Evolutionary conservation across 2,329 filamentous ascomycete species (phyloP).

Genomic region (Aureobasidium pullulans): DNA sequence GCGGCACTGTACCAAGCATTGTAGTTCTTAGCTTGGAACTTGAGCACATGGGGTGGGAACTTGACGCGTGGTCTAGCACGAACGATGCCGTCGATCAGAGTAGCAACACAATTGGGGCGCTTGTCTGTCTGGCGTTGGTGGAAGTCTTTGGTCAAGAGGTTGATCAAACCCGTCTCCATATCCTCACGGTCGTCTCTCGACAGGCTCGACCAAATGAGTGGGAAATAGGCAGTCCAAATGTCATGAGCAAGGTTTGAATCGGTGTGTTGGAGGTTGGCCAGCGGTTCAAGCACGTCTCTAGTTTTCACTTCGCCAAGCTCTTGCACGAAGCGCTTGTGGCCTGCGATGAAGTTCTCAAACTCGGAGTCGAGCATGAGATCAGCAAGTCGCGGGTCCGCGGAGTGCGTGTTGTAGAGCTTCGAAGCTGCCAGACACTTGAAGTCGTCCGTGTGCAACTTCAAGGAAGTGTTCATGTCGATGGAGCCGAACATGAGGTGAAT

Average conservation of each 20-base stretch:
- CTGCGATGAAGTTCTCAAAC: conserved; percentile 69
- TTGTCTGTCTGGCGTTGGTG: conserved; percentile 91
- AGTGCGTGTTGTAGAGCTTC: conserved; percentile 64
- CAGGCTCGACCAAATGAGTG: conserved; percentile 86
- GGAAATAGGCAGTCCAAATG: conserved; percentile 86
- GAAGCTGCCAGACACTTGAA: conserved; percentile 71
- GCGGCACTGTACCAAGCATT: conserved; percentile 96
- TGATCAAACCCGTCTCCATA: conserved; percentile 84
- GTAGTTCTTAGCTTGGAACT: conserved; percentile 88
- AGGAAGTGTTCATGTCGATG: conserved; percentile 72
- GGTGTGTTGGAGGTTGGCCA: conserved; percentile 86
- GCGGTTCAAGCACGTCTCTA: conserved; percentile 80
- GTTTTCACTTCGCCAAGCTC: conserved; percentile 82
- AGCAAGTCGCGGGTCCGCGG: conserved; percentile 56
- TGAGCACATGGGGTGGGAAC: conserved; percentile 90
- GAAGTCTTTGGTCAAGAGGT: conserved; percentile 87
- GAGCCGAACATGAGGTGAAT: conserved; percentile 88
- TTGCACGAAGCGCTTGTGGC: conserved; percentile 73
- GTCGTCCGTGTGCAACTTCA: conserved; percentile 75
- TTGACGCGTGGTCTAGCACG: conserved; percentile 81
- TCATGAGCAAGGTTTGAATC: conserved; percentile 76
- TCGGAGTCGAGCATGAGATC: conserved; percentile 72
- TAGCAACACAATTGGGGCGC: conserved; percentile 90
- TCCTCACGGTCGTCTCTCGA: conserved; percentile 82
- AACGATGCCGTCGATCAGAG: conserved; percentile 79